A percentile compares a stretch with the other conserved stretches of the same genome.
Evolutionary conservation across 257 asterid genomes (phyloP).

Genomic region (Fraxinus anomala): DNA sequence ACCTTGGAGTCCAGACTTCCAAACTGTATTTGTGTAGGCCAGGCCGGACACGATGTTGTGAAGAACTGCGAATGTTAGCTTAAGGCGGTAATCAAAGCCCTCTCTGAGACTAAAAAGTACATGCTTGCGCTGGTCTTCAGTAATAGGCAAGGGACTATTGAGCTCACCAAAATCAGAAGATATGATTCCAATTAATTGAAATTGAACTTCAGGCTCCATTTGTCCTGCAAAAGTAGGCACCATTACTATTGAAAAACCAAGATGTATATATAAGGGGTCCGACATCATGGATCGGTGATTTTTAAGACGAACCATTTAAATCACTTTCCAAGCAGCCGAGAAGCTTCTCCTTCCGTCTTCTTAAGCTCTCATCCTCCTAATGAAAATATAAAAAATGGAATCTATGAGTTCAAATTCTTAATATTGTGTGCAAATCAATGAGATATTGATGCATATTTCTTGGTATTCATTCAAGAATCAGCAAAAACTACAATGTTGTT

Average conservation of each 20-base stretch:
- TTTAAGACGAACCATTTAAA: conserved; percentile 54
- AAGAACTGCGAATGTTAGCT: conserved; percentile 68
- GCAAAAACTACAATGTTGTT: not conserved
- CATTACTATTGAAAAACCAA: conserved; percentile 10
- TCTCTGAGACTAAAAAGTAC: conserved; percentile 60
- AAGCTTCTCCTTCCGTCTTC: conserved; percentile 81
- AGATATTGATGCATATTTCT: not conserved
- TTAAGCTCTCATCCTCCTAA: conserved; percentile 78
- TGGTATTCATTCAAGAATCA: not conserved
- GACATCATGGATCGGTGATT: not conserved
- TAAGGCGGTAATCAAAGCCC: conserved; percentile 65
- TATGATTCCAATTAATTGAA: conserved; percentile 62
- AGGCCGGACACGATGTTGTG: conserved; percentile 80
- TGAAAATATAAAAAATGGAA: not conserved
- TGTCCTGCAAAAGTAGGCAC: conserved; percentile 39
- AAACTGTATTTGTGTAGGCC: conserved; percentile 70
- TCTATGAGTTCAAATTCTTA: not conserved
- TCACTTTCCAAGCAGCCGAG: conserved; percentile 77
- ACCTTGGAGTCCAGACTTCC: conserved; percentile 78
- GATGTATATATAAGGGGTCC: not conserved
- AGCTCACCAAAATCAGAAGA: conserved; percentile 68
- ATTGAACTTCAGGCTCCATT: conserved; percentile 77
- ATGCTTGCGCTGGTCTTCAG: conserved; percentile 44
- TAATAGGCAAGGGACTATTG: conserved; percentile 57
- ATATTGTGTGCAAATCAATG: not conserved